Base-by-base conservation (phyloP, 225 moss, liverwort and hornwort species). In the Marchantia paleacea region DNA sequence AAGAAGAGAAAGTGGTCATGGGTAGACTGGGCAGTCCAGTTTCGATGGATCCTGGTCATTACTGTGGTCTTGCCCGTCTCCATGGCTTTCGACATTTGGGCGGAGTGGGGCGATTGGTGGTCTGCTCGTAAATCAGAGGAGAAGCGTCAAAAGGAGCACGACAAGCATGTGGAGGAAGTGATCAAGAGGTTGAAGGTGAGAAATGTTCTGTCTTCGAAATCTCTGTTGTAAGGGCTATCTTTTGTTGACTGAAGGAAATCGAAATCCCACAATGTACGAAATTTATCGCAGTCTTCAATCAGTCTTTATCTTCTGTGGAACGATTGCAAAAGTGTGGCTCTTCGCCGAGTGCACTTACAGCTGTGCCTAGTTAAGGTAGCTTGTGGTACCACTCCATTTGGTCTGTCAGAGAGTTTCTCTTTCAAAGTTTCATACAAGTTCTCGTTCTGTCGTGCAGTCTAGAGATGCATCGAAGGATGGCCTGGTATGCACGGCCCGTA, bases 21-120 rank as follows among this genome's bases (percentile, higher is more conserved):
- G 95, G 95, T 99, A 61, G 99, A 99, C 86, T 95, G 88, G 92
- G 92, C 92, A 4, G 85, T 99, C 31, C 90, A 84, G 84, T 91
- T 99, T 75, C 89, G 99, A 79, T 99, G 99, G 99, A 89, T 99
- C 65, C 72, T 99, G 47, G 99, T 99, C 10, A 87, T 99, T 68
- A 80, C 95, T 13, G 95, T 99, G 55, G 91, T 94, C 55, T 89
- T 99, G 1, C 99, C 99, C 0, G 49, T 99, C 30, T 99, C 99
- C 52, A 88, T 55, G 88, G 70, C 91, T 64, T 91, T 94, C 89
- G 94, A 95, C 84, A 78, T 47, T 19, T 85, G 85, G 51, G 64
- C 90, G 7, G 92, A 90, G 82, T 94, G 83, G 65, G 86, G 88
- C 10, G 91, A 99, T 69, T 75, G 86, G 14, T 92, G 92, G 92